phyloP scores from a whole-genome alignment of 179 eudicot species.

The Spergularia azorica region DNA sequence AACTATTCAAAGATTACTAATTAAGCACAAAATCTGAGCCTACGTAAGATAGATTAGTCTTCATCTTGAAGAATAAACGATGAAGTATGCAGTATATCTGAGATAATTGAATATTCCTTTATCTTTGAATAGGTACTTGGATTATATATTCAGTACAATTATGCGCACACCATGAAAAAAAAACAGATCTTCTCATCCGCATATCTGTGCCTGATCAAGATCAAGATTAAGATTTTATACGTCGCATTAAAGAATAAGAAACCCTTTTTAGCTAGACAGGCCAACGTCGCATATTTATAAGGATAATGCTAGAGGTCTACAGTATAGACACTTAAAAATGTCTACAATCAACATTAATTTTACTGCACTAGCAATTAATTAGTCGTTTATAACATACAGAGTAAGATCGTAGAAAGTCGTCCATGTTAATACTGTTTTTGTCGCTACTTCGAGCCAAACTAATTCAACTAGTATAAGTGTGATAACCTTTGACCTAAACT shows the following conservation, averaged over 20 bases:
- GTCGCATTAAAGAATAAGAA: neutral
- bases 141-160: conserved; percentile 8
- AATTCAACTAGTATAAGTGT: no score
- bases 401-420: no score
- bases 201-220: neutral
- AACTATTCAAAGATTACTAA: no score
- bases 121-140: neutral
- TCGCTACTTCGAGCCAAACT: no score
- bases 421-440: no score
- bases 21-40: conserved; percentile 8
- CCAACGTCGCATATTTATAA: conserved; percentile 8
- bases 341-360: no score
- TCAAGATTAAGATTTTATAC: conserved; percentile 4
- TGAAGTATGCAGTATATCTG: neutral
- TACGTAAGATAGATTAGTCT: neutral
- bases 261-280: neutral
- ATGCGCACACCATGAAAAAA: neutral
- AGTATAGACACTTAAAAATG: no score
- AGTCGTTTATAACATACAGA: no score
- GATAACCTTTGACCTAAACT: no score
- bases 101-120: neutral
- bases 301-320: no score
- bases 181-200: conserved; percentile 4
- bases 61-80: neutral
- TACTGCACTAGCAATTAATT: no score